Evolutionary conservation across 1,284 basidiomycete genomes (phyloP).

Genomic region (Microbotryum scabiosae): DNA sequence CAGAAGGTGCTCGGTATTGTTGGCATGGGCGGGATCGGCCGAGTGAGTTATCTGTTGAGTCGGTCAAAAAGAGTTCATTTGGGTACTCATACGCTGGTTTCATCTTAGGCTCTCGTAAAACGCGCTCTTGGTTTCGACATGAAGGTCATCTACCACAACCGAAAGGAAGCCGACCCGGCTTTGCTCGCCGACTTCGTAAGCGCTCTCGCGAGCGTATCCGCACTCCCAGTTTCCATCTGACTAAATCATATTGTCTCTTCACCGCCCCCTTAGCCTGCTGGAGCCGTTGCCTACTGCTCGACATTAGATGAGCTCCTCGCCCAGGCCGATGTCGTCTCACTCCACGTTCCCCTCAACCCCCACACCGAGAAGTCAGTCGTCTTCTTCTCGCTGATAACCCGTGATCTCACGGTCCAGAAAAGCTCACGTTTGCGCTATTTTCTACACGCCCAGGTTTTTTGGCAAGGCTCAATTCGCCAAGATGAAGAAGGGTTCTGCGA

Average conservation of each 20-base stretch:
- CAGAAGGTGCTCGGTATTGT: slow-evolving; percentile 72
- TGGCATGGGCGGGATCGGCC: slow-evolving; percentile 80
- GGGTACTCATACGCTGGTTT: slow-evolving; percentile 34
- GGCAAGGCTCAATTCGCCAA: slow-evolving; percentile 67
- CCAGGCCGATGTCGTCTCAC: slow-evolving; percentile 61
- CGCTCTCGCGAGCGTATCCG: not conserved
- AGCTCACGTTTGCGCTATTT: too few relatives aligned
- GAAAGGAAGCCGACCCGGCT: not conserved
- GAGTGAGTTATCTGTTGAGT: not conserved
- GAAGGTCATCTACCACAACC: slow-evolving; percentile 71
- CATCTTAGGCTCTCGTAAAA: slow-evolving; percentile 48
- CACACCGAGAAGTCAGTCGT: slow-evolving; percentile 55
- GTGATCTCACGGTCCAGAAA: slow-evolving; percentile 49
- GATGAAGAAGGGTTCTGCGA: slow-evolving; percentile 69
- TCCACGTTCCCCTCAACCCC: slow-evolving; percentile 47
- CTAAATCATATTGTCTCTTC: not conserved
- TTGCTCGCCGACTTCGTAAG: slow-evolving; percentile 7
- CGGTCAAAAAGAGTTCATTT: not conserved
- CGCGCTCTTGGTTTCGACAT: slow-evolving; percentile 59
- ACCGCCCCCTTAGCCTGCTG: not conserved
- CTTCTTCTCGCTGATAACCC: too few relatives aligned
- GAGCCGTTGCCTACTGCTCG: slow-evolving; percentile 50
- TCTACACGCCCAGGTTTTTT: slow-evolving; percentile 45
- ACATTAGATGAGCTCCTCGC: slow-evolving; percentile 60
- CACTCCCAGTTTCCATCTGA: not conserved